Evolutionary conservation across 768 basidiomycete genomes (phyloP).

Genomic region (Mycena rebaudengoi): DNA sequence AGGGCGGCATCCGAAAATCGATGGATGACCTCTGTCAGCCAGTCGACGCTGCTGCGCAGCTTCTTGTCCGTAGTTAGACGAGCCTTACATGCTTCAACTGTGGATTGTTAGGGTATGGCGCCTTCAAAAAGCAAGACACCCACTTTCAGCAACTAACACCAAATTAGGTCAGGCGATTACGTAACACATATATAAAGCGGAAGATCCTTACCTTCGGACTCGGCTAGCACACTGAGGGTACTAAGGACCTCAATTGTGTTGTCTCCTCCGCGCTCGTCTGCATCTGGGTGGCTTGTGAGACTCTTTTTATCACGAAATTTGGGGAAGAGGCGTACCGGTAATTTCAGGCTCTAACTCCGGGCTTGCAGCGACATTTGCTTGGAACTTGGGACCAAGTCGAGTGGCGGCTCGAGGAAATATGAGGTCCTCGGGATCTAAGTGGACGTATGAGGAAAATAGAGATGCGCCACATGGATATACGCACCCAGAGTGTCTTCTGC

Average conservation of each 20-base stretch:
- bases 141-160: conserved; percentile 64
- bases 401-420: conserved; percentile 95
- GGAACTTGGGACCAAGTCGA: conserved; percentile 89
- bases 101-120: conserved; percentile 9
- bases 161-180: conserved; percentile 32
- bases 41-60: conserved; percentile 74
- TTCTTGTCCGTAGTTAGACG: conserved; percentile 61
- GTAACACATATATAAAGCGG: conserved; percentile 21
- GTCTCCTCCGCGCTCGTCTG: conserved; percentile 75
- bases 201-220: conserved; percentile 70
- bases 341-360: conserved; percentile 48
- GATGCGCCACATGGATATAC: conserved; percentile 32
- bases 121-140: conserved; percentile 28
- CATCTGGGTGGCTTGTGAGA: conserved; percentile 50
- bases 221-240: conserved; percentile 67
- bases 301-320: conserved; percentile 23
- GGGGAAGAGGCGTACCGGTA: conserved; percentile 41
- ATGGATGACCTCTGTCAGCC: conserved; percentile 78
- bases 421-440: conserved; percentile 91
- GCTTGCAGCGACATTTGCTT: conserved; percentile 65
- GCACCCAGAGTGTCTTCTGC: conserved; percentile 91
- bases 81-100: conserved; percentile 75
- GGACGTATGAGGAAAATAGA: conserved; percentile 36
- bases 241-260: conserved; percentile 79
- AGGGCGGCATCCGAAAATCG: conserved; percentile 76